phyloP scores from a whole-genome alignment of 2,329 filamentous ascomycete genomes.

The Myriangium duriaei region DNA sequence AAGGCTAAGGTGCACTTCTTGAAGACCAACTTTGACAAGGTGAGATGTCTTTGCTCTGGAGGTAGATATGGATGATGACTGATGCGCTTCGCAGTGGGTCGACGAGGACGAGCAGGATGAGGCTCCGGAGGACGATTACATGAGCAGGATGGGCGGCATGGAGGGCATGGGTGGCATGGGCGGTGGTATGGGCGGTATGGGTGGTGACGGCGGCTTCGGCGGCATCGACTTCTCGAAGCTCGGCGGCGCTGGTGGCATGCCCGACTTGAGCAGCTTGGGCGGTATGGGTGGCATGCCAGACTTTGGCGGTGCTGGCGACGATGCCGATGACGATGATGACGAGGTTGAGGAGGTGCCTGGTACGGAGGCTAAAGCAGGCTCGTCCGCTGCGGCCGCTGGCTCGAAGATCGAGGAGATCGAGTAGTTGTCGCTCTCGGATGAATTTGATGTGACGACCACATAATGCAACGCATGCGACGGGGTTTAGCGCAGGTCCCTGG shows the following conservation, averaged over 20 bases:
- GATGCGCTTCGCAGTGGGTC: slow-evolving; percentile 66
- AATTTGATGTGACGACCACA: too few species aligned
- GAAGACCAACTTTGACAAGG: slow-evolving; percentile 98
- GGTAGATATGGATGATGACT: not conserved
- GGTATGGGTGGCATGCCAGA: slow-evolving; percentile 9
- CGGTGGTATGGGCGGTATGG: slow-evolving; percentile 28
- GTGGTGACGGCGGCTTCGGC: slow-evolving; percentile 56
- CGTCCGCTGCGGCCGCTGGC: not conserved
- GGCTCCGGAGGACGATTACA: slow-evolving; percentile 64
- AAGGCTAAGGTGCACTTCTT: slow-evolving; percentile 83
- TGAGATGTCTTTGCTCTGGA: too few species aligned
- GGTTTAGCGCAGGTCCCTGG: too few species aligned
- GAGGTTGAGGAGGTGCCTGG: slow-evolving; percentile 63
- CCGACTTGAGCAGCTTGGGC: too few species aligned
- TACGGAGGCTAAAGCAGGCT: slow-evolving; percentile 48
- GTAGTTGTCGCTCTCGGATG: not conserved
- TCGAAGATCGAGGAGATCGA: slow-evolving; percentile 8
- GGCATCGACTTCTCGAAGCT: slow-evolving; percentile 94
- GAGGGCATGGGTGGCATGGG: slow-evolving; percentile 43
- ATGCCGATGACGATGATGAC: slow-evolving; percentile 35
- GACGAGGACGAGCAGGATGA: slow-evolving; percentile 98
- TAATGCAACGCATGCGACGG: too few species aligned
- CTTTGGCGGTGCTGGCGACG: slow-evolving; percentile 10
- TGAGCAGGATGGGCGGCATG: slow-evolving; percentile 37
- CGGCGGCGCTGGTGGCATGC: slow-evolving; percentile 33